Base-by-base conservation (phyloP, 495 filamentous ascomycete species). In the Thermothielavioides terrestris region DNA sequence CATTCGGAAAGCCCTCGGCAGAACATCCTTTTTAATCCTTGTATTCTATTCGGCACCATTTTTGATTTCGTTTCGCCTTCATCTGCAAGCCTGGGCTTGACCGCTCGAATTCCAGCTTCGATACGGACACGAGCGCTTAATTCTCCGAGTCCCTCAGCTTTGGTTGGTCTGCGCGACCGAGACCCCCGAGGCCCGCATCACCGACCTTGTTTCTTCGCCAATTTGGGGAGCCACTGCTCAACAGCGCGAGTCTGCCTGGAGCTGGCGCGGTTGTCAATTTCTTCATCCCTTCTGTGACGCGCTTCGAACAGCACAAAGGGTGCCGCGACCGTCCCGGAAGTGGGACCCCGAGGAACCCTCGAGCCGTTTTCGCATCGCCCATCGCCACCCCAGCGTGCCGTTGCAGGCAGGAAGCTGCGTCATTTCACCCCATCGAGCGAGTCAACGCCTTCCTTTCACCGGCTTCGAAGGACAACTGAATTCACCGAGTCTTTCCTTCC, bases 21-120 rank as follows among this genome's bases (percentile, higher is more conserved):
- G 27, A 47, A 53, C 55, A 52, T 35, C 41, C 46, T 37, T 68
- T 62, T 68, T 68, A 64, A 68, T 66, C 58, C 46, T 65, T 66
- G 63, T 68, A 68, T 61, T 68, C 45, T 68, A 64, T 60, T 61
- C 32, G 59, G 55, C 55, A 43, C 50, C 46, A 30, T 32, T 37
- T 17, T 46, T 25, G 27, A 18, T 50, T 53, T 53, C 52, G 28
- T 49, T 46, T 57, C 34, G 51, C 53, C 39, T 21, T 37, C 46
- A 40, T 40, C 35, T 20, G 43, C 42, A 15, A 49, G 39, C 21
- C 11, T 34, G 42, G 39, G 36, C 48, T 31, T 21, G 18, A 38
- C 52, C 51, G 37, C 37, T 37, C n/a, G n/a, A n/a, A n/a, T 27
- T 44, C 40, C 39, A 35, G n/a, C 41, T 27, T 27, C 27, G 23